These are phyloP conservation scores for Xylaria longipes DNA, from an alignment of 495 filamentous ascomycete genomes.

Conservation along the genomic window DNA sequence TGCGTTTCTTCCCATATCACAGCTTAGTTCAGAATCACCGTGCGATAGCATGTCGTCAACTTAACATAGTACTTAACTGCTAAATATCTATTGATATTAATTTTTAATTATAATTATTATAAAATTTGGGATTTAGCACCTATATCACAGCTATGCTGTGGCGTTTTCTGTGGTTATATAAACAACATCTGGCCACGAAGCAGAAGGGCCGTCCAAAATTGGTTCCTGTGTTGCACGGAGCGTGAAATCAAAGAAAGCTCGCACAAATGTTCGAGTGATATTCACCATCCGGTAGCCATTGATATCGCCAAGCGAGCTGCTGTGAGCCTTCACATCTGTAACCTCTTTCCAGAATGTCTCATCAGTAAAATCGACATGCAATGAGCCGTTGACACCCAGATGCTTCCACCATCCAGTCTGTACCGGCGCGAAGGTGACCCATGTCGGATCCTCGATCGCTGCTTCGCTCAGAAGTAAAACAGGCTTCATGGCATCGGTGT, in stretches of 20 bases:
- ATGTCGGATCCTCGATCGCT: conserved; percentile 11
- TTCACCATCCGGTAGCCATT: conserved; percentile 25
- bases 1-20: neutral
- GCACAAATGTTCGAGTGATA: conserved; percentile 34
- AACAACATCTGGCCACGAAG: conserved; percentile 33
- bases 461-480: conserved; percentile 16
- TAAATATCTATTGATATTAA: neutral
- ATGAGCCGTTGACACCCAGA: conserved; percentile 30
- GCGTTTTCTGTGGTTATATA: no score
- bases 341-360: conserved; percentile 34
- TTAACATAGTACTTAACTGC: neutral
- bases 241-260: conserved; percentile 41
- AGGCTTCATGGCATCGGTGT: conserved; percentile 26
- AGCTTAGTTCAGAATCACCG: neutral
- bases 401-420: conserved; percentile 32
- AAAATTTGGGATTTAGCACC: no score
- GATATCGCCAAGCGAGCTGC: conserved; percentile 26
- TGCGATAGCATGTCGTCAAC: neutral
- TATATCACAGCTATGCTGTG: no score
- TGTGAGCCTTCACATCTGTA: no score
- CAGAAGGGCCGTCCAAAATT: conserved; percentile 27
- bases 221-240: conserved; percentile 19
- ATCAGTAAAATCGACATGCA: conserved; percentile 45
- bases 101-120: no score
- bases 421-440: conserved; percentile 21